phyloP scores from a whole-genome alignment of 331 rosid genomes.

The Quercus phellos region DNA sequence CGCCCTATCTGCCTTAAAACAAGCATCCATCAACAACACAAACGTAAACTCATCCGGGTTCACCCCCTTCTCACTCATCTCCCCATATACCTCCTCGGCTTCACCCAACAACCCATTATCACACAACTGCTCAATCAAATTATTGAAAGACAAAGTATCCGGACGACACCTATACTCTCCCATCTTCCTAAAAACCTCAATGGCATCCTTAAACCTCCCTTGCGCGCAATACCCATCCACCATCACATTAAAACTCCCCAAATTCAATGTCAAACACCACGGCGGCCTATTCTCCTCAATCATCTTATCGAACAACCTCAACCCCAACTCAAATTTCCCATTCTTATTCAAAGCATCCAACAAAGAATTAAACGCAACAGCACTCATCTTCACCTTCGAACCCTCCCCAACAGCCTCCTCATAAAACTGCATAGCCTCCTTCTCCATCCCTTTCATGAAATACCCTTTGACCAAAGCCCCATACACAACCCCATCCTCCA shows the following conservation, averaged over 20 bases:
- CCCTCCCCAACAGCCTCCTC: constrained; percentile 49
- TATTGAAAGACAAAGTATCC: constrained; percentile 68
- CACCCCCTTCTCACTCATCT: constrained; percentile 66
- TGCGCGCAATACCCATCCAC: constrained; percentile 64
- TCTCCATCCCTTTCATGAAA: constrained; percentile 71
- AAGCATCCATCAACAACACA: constrained; percentile 76
- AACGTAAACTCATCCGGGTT: constrained; percentile 77
- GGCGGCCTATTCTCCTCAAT: constrained; percentile 57
- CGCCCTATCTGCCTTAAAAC: constrained; percentile 63
- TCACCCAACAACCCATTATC: constrained; percentile 51
- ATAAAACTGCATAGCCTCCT: constrained; percentile 69
- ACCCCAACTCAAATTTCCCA: constrained; percentile 60
- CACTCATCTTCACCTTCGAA: constrained; percentile 60
- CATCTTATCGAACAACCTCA: constrained; percentile 68
- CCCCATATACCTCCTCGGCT: constrained; percentile 71
- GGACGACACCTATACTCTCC: constrained; percentile 73
- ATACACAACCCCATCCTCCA: constrained; percentile 70
- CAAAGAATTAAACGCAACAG: constrained; percentile 59
- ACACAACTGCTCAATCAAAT: constrained; percentile 80
- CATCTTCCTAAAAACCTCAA: constrained; percentile 68
- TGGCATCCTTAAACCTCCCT: constrained; percentile 63
- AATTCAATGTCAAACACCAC: constrained; percentile 42
- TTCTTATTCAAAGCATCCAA: constrained; percentile 73
- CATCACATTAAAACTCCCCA: constrained; percentile 88
- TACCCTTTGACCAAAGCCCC: constrained; percentile 84